These are phyloP conservation scores for Cryoendolithus antarcticus DNA, from an alignment of 2,329 filamentous ascomycete genomes.

Conservation along the genomic window DNA sequence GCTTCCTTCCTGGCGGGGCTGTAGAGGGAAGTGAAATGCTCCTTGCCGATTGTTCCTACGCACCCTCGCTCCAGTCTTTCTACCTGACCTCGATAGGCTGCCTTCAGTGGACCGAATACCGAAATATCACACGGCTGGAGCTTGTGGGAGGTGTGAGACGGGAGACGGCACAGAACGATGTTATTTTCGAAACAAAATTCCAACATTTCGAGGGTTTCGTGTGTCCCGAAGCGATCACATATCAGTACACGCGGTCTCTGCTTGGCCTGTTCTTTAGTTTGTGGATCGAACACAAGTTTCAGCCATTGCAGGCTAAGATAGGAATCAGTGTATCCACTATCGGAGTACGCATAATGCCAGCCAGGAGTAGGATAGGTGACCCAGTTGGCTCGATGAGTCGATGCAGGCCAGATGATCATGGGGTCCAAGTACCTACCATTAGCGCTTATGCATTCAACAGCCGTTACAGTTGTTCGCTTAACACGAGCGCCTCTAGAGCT, in stretches of 20 bases:
- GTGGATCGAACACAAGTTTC: conserved; percentile 23
- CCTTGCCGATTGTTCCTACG: no score
- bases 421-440: conserved; percentile 16
- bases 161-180: conserved; percentile 12
- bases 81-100: no score
- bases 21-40: background rate
- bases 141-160: no score
- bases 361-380: conserved; percentile 14
- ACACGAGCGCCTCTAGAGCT: conserved; percentile 15
- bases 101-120: no score
- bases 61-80: no score
- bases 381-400: conserved; percentile 4
- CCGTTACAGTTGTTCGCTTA: conserved; percentile 16
- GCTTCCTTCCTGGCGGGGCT: background rate
- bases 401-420: conserved; percentile 19
- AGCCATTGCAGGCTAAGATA: conserved; percentile 26
- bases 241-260: conserved; percentile 12
- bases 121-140: no score
- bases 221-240: conserved; percentile 18
- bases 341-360: conserved; percentile 10
- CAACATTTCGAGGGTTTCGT: conserved; percentile 21
- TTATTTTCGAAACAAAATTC: conserved; percentile 22
- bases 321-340: conserved; percentile 16
- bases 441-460: conserved; percentile 15
- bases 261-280: conserved; percentile 19